Conservation (phyloP, 2,329 filamentous ascomycete genomes). For the Mycosphaerella arachidis region DNA sequence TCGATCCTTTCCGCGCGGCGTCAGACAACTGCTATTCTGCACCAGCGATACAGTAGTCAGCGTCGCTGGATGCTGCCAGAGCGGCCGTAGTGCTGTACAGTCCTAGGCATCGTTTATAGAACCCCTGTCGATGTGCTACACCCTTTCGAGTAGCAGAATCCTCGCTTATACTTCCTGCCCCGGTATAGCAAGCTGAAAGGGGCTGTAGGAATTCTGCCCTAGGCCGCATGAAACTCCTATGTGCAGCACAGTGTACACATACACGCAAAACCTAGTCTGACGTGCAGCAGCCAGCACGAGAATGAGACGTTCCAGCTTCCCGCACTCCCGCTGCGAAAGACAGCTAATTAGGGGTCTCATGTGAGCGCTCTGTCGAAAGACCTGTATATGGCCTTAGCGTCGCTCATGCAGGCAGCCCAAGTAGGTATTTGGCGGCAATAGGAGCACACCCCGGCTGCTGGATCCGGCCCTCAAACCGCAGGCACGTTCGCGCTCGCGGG, state of each 20-base stretch:
- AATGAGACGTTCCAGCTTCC: not conserved
- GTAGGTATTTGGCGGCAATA: not conserved
- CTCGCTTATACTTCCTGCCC: no score
- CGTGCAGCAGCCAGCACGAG: not conserved
- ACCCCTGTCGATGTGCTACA: no score
- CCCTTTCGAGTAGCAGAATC: no score
- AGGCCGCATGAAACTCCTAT: no score
- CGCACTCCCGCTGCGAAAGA: not conserved
- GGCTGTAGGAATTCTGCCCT: no score
- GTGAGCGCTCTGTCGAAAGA: not conserved
- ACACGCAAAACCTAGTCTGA: no score
- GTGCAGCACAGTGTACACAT: no score
- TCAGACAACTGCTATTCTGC: not conserved
- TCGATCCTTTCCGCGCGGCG: not conserved
- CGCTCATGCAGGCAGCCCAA: not conserved
- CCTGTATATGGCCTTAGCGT: not conserved
- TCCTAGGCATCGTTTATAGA: not conserved
- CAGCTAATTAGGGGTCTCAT: conserved; percentile 6
- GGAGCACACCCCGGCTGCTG: not conserved
- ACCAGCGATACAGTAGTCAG: not conserved
- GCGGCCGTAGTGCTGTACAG: not conserved
- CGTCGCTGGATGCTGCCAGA: not conserved
- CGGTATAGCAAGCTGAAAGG: no score
- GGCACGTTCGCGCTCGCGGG: not conserved
- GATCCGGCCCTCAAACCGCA: conserved; percentile 4